Percentiles rank a stretch among this genome's conserved stretches.
Conservation (phyloP, 2,329 filamentous ascomycete species). For the Orbilia brochopaga region DNA sequence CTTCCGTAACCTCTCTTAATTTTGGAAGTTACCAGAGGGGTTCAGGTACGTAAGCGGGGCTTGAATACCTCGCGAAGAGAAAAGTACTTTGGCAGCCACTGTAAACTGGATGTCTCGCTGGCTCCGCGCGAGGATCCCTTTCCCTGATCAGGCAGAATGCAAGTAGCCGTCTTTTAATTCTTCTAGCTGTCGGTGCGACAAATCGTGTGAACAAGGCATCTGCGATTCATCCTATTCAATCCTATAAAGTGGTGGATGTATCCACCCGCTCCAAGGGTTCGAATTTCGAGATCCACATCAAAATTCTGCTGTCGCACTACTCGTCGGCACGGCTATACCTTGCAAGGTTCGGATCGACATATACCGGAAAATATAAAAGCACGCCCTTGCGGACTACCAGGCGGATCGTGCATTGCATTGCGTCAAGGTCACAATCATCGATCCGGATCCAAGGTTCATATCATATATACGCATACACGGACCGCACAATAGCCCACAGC, state of each 20-base stretch:
- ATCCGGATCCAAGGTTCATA: too few species aligned
- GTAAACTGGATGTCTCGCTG: conserved; percentile 27
- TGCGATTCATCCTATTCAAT: neutral
- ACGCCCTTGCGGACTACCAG: neutral
- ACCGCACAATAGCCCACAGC: neutral
- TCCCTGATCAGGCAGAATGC: neutral
- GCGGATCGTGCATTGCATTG: too few species aligned
- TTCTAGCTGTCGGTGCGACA: too few species aligned
- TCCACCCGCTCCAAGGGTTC: neutral
- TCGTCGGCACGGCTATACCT: too few species aligned
- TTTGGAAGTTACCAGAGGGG: neutral
- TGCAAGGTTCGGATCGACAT: too few species aligned
- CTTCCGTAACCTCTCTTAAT: neutral
- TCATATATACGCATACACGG: too few species aligned
- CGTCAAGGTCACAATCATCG: too few species aligned
- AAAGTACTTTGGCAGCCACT: conserved; percentile 6
- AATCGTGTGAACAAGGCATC: conserved; percentile 19
- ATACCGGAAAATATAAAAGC: too few species aligned
- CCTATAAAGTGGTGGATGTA: conserved; percentile 25
- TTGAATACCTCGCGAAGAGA: neutral
- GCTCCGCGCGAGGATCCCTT: neutral
- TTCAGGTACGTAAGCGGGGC: neutral
- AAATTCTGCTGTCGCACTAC: too few species aligned
- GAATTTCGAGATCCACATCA: too few species aligned
- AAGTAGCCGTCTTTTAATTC: neutral